Evolutionary conservation across 768 basidiomycete genomes (phyloP).

Genomic region (Infundibulicybe gibba): DNA sequence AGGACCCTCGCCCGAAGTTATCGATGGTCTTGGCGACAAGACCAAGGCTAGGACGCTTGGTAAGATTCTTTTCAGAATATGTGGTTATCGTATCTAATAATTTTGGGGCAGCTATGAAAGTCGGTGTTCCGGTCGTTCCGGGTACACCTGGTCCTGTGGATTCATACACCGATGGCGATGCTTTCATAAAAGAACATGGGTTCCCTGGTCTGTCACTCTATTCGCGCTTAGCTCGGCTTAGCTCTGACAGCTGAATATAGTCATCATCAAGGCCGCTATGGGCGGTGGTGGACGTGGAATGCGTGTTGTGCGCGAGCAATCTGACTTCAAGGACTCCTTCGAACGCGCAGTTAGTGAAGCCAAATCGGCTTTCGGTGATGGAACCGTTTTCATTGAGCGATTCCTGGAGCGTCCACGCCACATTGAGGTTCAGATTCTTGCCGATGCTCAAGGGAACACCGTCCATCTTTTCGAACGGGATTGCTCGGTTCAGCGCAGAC

Average conservation of each 20-base stretch:
- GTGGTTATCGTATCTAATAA: constrained; percentile 6
- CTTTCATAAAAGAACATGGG: constrained; percentile 94
- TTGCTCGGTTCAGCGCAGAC: constrained; percentile 95
- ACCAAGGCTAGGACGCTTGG: constrained; percentile 92
- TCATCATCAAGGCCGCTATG: constrained; percentile 99
- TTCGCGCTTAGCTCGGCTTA: constrained; percentile 1
- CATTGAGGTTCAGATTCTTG: constrained; percentile 95
- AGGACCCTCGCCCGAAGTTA: constrained; percentile 93
- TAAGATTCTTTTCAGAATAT: constrained; percentile 21
- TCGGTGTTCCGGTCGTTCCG: constrained; percentile 94
- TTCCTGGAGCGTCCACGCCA: constrained; percentile 96
- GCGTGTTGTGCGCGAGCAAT: constrained; percentile 95
- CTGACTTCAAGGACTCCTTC: constrained; percentile 86
- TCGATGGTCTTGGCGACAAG: constrained; percentile 98
- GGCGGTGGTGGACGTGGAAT: constrained; percentile 98
- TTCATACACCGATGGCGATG: constrained; percentile 71
- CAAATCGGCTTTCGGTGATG: constrained; percentile 95
- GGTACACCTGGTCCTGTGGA: constrained; percentile 95
- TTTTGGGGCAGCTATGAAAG: constrained; percentile 64
- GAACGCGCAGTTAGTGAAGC: constrained; percentile 94
- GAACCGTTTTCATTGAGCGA: constrained; percentile 98
- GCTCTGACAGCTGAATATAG: constrained; percentile 28
- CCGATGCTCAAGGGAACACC: constrained; percentile 88
- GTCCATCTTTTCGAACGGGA: constrained; percentile 99
- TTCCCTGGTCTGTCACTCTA: constrained; percentile 66